Evolutionary conservation across 2,329 filamentous ascomycete genomes (phyloP), one percentile per base, ranked within the genome.

Genomic region (Ceratocystis albifundus): DNA sequence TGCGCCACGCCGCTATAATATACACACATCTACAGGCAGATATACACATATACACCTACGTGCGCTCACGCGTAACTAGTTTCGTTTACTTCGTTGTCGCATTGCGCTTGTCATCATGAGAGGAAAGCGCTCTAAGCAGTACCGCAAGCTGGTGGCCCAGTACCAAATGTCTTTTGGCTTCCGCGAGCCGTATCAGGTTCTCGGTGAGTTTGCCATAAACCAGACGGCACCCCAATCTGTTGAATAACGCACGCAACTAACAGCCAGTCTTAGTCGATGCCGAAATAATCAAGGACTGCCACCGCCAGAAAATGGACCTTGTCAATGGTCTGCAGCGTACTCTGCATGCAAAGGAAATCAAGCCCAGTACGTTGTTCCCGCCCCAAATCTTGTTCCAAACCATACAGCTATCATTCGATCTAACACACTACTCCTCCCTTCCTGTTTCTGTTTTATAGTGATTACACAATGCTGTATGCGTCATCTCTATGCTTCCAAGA

Each of bases 141-240:
- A 82, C 71, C 79, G 80, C 71, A 96, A 96, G 85, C 85, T 96
- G 73, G 95, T 99, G 87, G 87, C 90, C 77, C 88, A 93, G 74
- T 96, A 92, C 82, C 85, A 87, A 73, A 82, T 93, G 75, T 86
- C 85, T 68, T 96, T 96, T 74, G 88, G 88, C 68, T 96, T 96
- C 76, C 89, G 92, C 71, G 89, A 94, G 77, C 91, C 94, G 10
- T 97, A 96, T 77, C 94, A 97, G 78, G 87, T 96, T 64, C 79
- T 96, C 55, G 80, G 85, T 88, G 78, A 67, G 78, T 73, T 67
- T 20, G 55, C 4, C 28, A 4, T 15, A 25, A 25, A 25, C 50
- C 7, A 20, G 55, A 30, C 7, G 55, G 15, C 25, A 22, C 36
- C 36, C 22, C 28, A 55, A 65, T 66, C 65, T 64, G 57, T 22